phyloP scores from a whole-genome alignment of 2,329 filamentous ascomycete genomes.

The Colletotrichum lentis region DNA sequence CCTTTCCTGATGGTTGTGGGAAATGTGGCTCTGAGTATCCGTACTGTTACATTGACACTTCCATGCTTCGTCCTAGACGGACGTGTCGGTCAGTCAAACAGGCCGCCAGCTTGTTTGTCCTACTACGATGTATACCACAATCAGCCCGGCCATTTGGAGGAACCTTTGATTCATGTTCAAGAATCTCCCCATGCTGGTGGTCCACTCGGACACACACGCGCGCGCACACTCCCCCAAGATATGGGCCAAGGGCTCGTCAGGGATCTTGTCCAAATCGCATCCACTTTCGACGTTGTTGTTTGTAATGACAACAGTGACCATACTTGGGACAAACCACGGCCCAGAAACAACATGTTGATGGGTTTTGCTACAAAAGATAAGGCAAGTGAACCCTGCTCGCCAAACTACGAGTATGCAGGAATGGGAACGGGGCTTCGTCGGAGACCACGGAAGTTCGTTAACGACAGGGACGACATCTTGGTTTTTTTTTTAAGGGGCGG shows the following conservation, averaged over 20 bases:
- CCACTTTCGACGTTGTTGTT: conserved; percentile 8
- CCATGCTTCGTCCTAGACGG: conserved; percentile 7
- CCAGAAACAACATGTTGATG: conserved; percentile 3
- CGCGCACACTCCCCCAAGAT: neutral
- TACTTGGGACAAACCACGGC: neutral
- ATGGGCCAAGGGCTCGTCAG: conserved; percentile 3
- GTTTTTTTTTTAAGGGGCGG: neutral
- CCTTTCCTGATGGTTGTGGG: conserved; percentile 18
- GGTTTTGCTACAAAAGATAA: conserved; percentile 17
- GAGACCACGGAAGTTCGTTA: conserved; percentile 6
- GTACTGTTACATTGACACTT: conserved; percentile 32
- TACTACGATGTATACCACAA: neutral
- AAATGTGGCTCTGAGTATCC: conserved; percentile 15
- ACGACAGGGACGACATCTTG: neutral
- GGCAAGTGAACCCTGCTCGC: conserved; percentile 3
- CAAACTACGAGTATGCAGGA: conserved; percentile 8
- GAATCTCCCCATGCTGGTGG: conserved; percentile 4
- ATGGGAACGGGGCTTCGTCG: conserved; percentile 13
- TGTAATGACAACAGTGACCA: conserved; percentile 2
- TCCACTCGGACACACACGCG: neutral
- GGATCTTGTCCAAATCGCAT: conserved; percentile 19
- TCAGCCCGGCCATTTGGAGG: neutral
- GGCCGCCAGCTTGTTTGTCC: conserved; percentile 6
- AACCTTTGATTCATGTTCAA: conserved; percentile 15
- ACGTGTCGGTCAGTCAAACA: conserved; percentile 1